Evolutionary conservation across 2,329 filamentous ascomycete genomes (phyloP).

Genomic region (Arachnomyces sp.): DNA sequence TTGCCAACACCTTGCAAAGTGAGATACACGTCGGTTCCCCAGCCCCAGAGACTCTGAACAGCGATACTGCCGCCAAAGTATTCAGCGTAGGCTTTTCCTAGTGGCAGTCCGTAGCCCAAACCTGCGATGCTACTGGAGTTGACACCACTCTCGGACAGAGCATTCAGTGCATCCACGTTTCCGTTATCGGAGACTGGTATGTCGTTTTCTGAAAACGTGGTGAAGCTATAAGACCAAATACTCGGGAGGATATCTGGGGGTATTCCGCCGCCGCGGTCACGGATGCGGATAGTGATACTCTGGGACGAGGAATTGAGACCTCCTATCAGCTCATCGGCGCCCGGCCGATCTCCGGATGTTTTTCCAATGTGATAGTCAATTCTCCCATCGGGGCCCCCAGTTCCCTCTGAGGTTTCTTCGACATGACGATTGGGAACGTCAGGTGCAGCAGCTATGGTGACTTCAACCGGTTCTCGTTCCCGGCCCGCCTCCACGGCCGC

Average conservation of each 20-base stretch:
- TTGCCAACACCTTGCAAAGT: conserved; percentile 55
- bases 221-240: conserved; percentile 97
- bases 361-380: conserved; percentile 24
- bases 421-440: conserved; percentile 35
- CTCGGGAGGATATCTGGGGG: conserved; percentile 72
- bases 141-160: conserved; percentile 63
- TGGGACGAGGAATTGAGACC: conserved; percentile 47
- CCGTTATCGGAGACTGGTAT: conserved; percentile 42
- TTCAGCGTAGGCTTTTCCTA: conserved; percentile 90
- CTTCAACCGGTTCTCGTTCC: conserved; percentile 73
- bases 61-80: conserved; percentile 95
- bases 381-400: conserved; percentile 19
- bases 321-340: conserved; percentile 20
- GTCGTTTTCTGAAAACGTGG: conserved; percentile 73
- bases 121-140: conserved; percentile 83
- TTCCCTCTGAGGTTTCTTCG: conserved; percentile 5
- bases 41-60: conserved; percentile 92
- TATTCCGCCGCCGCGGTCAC: conserved; percentile 92
- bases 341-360: conserved; percentile 13
- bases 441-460: conserved; percentile 75
- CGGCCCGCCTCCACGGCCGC: conserved; percentile 81
- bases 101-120: conserved; percentile 81
- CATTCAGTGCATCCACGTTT: conserved; percentile 62
- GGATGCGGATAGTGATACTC: conserved; percentile 89
- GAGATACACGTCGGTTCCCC: conserved; percentile 68